phyloP scores from a whole-genome alignment of 352 stramenopile species.

The Pythium vanterpoolii region DNA sequence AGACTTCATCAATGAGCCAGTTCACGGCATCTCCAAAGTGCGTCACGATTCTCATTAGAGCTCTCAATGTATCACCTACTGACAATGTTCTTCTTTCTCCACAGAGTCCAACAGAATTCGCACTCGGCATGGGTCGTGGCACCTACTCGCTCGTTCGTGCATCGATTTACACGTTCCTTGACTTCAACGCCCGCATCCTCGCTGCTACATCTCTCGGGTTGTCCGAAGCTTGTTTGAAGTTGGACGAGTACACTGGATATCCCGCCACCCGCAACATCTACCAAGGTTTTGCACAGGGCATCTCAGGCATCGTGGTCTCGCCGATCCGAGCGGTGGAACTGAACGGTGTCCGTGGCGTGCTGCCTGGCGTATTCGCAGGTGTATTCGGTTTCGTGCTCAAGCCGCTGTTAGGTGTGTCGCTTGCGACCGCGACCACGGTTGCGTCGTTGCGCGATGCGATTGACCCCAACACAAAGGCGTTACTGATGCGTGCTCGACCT shows the following conservation, averaged over 20 bases:
- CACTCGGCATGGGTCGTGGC: slow-evolving; percentile 71
- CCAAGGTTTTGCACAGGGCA: slow-evolving; percentile 80
- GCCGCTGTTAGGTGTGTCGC: slow-evolving; percentile 70
- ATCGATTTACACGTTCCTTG: slow-evolving; percentile 82
- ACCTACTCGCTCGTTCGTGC: slow-evolving; percentile 80
- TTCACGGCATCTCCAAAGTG: slow-evolving; percentile 72
- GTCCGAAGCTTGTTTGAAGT: slow-evolving; percentile 80
- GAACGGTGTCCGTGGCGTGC: slow-evolving; percentile 67
- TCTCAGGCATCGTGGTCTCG: slow-evolving; percentile 79
- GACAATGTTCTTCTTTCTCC: neutral
- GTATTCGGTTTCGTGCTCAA: slow-evolving; percentile 82
- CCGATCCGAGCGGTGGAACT: slow-evolving; percentile 83
- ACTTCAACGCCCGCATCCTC: slow-evolving; percentile 87
- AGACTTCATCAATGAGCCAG: slow-evolving; percentile 81
- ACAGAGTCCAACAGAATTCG: slow-evolving; percentile 76
- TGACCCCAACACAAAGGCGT: slow-evolving; percentile 74
- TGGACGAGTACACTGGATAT: slow-evolving; percentile 88
- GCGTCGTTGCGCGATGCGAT: slow-evolving; percentile 75
- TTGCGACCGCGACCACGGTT: slow-evolving; percentile 68
- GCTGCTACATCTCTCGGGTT: slow-evolving; percentile 76
- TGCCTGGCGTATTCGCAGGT: slow-evolving; percentile 75
- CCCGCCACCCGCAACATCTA: slow-evolving; percentile 84
- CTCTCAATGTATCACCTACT: neutral
- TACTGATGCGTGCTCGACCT: slow-evolving; percentile 71
- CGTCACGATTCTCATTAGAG: neutral